phyloP scores from a whole-genome alignment of 2,329 filamentous ascomycete species.

The Stagonosporopsis cucurbitacearum region DNA sequence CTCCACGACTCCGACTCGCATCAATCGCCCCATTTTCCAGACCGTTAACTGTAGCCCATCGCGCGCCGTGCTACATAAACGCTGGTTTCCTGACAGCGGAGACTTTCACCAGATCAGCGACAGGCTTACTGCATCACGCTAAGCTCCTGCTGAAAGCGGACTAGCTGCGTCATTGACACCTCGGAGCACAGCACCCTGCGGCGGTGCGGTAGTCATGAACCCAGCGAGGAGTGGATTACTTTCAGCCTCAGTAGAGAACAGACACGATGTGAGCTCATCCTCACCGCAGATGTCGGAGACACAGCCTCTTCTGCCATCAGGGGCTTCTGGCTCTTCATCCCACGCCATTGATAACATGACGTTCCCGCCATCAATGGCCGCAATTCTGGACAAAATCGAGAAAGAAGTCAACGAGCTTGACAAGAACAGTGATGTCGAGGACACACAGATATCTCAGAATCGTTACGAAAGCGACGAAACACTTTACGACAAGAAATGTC shows the following conservation, averaged over 20 bases:
- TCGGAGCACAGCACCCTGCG: neutral
- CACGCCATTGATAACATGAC: slow-evolving; percentile 3
- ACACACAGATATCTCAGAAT: neutral
- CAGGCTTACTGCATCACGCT: slow-evolving; percentile 10
- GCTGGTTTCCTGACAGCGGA: slow-evolving; percentile 8
- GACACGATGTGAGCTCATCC: neutral
- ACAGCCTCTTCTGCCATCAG: slow-evolving; percentile 8
- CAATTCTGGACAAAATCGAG: slow-evolving; percentile 15
- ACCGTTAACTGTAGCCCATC: neutral
- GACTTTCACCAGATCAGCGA: slow-evolving; percentile 13
- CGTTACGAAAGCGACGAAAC: slow-evolving; percentile 17
- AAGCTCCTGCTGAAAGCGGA: slow-evolving; percentile 8
- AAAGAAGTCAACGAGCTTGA: slow-evolving; percentile 16
- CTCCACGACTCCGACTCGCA: neutral
- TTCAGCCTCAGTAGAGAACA: neutral
- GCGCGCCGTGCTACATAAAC: slow-evolving; percentile 2
- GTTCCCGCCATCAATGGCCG: slow-evolving; percentile 16
- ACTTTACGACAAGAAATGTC: slow-evolving; percentile 54
- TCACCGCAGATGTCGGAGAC: slow-evolving; percentile 11
- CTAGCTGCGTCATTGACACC: slow-evolving; percentile 4
- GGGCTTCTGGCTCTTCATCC: slow-evolving; percentile 6
- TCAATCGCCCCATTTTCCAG: neutral
- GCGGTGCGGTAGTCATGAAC: neutral
- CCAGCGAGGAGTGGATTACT: neutral
- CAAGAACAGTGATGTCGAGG: slow-evolving; percentile 2